Base-by-base conservation (phyloP, 129 eudicot species). In the Flaveria brownii region DNA sequence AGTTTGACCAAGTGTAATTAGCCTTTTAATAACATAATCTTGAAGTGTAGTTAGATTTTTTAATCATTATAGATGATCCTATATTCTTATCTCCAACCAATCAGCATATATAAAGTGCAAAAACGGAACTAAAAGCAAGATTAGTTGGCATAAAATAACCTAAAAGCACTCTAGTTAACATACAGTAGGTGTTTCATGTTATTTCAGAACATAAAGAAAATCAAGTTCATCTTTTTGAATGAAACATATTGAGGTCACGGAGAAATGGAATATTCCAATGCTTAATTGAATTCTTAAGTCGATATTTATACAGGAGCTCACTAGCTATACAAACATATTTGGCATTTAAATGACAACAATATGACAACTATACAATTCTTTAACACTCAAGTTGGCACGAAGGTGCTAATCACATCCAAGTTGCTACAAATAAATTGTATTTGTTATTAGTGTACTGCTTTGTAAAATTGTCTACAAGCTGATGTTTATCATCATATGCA, bases 1-100 rank as follows among this genome's bases (percentile, higher is more conserved):
- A 17, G 73, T 25, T 52, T 73, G 78, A 79, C 78, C 83, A 52
- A 72, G 54, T 41, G 46, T 39, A 79, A 33, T 39, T 78, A 41
- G 59, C 45, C 68, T 72, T 51, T 62, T 33, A 79, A n/a, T 63
- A 50, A 25, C 73, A 63, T 17, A 20, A 77, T 55, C 57, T 43
- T 55, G 15, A 77, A 43, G 49, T 68, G 42, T 25, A 72, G 50
- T 62, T 51, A 72, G 28, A 72, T 47, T 59, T 30, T 71, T 71
- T 47, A 78, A 41, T 52, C 41, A 51, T 63, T 15, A 52, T 61
- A 25, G 67, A 61, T 61, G 41, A 50, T 52, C 68, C 50, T 64
- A 54, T 62, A 16, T 6, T 12, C 55, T 65, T 57, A n/a, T 78
- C 39, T 62, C 23, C 63, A 51, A 23, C 51, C 57, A 45, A 71